phyloP scores from a whole-genome alignment of 192 early-diverging fungal species.

The Oehlia diaphana region DNA sequence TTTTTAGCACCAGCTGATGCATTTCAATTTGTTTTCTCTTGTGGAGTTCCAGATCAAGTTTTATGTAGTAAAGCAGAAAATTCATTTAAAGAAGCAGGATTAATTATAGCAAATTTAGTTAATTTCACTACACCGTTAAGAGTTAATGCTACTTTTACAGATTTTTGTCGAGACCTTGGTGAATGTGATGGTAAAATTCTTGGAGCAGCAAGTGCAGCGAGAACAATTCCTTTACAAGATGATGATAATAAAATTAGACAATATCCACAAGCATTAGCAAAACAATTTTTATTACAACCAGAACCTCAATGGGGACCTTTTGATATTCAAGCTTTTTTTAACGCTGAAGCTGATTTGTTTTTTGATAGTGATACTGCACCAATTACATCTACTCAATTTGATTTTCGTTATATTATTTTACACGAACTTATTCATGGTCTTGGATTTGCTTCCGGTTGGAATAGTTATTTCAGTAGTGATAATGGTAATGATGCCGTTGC shows the following conservation, averaged over 20 bases:
- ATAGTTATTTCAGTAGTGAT: conserved; percentile 6
- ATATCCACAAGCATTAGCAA: conserved; percentile 43
- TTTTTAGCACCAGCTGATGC: not conserved
- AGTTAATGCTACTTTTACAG: conserved; percentile 38
- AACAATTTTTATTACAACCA: conserved; percentile 33
- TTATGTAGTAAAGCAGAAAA: not conserved
- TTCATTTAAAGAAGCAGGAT: not conserved
- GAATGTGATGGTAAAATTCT: not conserved
- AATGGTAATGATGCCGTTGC: not conserved
- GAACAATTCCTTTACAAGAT: conserved; percentile 36
- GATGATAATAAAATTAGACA: conserved; percentile 36
- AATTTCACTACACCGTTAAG: conserved; percentile 8
- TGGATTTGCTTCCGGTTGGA: conserved; percentile 39
- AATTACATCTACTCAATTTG: conserved; percentile 31
- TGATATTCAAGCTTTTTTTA: conserved; percentile 43
- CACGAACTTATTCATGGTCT: conserved; percentile 47
- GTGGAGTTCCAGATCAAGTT: not conserved
- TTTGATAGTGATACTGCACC: conserved; percentile 25
- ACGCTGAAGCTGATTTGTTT: conserved; percentile 34
- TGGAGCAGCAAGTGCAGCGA: conserved; percentile 36
- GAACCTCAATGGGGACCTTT: conserved; percentile 32
- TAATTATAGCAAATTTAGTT: not conserved
- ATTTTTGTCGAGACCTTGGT: conserved; percentile 33
- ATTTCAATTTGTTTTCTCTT: not conserved
- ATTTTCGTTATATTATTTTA: conserved; percentile 34